Base-by-base conservation (phyloP, 2,329 filamentous ascomycete genomes). In the Fusarium siculi region DNA sequence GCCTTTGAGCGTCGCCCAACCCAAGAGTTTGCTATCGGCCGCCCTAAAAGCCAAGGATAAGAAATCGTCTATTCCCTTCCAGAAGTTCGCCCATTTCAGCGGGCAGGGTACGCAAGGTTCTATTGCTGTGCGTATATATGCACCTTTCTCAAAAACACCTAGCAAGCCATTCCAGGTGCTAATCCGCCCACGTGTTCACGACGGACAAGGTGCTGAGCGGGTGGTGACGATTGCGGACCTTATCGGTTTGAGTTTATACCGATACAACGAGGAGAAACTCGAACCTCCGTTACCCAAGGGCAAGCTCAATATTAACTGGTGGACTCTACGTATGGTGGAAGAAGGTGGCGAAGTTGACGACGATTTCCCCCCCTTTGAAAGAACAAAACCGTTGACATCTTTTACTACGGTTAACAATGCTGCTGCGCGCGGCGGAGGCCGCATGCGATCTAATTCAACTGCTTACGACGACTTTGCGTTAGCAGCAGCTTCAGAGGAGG, bases 381-480 rank as follows among this genome's bases (percentile, higher is more conserved):
- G 93, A 40, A 93, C 89, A 28, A 93, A 92, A 76, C 88, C 91
- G 5, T 86, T 96, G n/a, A 89, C 89, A 10, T 91, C 93, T 25
- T 96, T 96, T 76, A 94, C 93, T 42, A 94, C 93, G 11, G 93
- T 92, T 69, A 95, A 96, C 79, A 95, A 94, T 78, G 93, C 92
- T 63, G 93, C 94, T 76, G 92, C 93, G 79, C 87, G 90, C 61
- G 91, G 86, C 46, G 84, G 86, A 14, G 87, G 85, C 9, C 82
- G 87, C 54, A 85, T 86, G 68, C 87, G 93, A 62, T 90, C 92
- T 66, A 91, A 93, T 72, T 93, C 92, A 28, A 94, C 92, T 78
- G 91, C 93, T 2, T 94, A 92, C 84, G 93, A 96, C 76, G 93
- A 96, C 74, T 96, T 97, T 81, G 93, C 92, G 18, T 85, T 97